Evolutionary conservation across 179 eudicot genomes (phyloP).

Genomic region (Silene noctiflora): DNA sequence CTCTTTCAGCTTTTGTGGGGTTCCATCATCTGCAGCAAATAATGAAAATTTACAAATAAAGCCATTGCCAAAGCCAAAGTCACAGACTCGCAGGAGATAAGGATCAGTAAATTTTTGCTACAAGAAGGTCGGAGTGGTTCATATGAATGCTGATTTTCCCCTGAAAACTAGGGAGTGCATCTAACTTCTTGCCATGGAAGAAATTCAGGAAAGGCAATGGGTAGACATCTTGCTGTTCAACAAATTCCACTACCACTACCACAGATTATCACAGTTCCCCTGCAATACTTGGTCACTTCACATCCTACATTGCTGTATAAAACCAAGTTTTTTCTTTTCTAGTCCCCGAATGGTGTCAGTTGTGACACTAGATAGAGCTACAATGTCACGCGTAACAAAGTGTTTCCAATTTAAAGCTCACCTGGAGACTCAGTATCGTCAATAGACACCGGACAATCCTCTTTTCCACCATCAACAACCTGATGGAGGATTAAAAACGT

Average conservation of each 20-base stretch:
- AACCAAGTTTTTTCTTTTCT: neutral
- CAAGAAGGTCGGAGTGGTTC: neutral
- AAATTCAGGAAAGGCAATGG: neutral
- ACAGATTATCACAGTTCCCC: neutral
- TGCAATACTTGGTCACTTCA: neutral
- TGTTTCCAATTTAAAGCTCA: slow-evolving; percentile 11
- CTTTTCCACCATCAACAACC: slow-evolving; percentile 47
- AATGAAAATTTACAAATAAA: neutral
- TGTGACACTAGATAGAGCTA: neutral
- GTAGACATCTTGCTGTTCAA: neutral
- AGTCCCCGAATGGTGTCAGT: neutral
- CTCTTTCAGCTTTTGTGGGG: slow-evolving; percentile 34
- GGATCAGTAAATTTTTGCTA: neutral
- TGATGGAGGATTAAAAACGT: slow-evolving; percentile 22
- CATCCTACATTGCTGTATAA: slow-evolving; percentile 4
- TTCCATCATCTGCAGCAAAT: slow-evolving; percentile 31
- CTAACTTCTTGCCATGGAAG: neutral
- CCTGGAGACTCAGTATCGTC: slow-evolving; percentile 45
- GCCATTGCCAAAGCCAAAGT: neutral
- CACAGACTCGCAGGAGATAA: neutral
- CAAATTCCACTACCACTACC: neutral
- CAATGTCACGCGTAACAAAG: slow-evolving; percentile 6
- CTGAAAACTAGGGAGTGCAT: neutral
- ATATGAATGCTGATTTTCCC: neutral
- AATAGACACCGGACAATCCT: slow-evolving; percentile 27